Percentiles rank a stretch among this genome's conserved stretches.
These are phyloP conservation scores for Chrysanthemum makinoi DNA, from an alignment of 129 eudicot species.

Conservation along the genomic window DNA sequence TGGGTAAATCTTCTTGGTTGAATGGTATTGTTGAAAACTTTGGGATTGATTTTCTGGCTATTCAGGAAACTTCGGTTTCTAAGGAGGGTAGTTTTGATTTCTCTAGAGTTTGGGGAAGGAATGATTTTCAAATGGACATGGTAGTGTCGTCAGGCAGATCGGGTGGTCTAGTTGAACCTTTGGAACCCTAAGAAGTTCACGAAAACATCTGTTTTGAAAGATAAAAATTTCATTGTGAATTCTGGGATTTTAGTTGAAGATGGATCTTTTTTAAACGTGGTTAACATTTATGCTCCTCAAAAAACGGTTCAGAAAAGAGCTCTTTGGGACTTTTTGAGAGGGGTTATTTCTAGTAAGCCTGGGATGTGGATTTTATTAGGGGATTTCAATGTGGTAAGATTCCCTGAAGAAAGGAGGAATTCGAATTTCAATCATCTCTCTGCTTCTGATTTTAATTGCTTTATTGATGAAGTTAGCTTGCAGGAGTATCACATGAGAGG, in stretches of 20 bases:
- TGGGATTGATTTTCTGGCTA: not conserved
- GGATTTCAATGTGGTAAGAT: not conserved
- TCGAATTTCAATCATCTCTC: not conserved
- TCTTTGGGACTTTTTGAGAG: not conserved
- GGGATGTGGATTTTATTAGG: not conserved
- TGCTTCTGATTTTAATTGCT: not conserved
- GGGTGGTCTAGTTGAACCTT: not conserved
- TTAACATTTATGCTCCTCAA: not conserved
- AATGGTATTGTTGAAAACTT: not conserved
- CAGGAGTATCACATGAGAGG: not conserved
- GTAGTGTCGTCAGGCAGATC: slow-evolving; percentile 1
- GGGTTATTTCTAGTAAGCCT: not conserved
- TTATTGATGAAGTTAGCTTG: not conserved
- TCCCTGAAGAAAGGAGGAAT: not conserved
- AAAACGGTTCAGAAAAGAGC: not conserved
- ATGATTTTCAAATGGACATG: not conserved
- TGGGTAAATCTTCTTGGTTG: not conserved
- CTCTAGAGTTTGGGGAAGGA: not conserved
- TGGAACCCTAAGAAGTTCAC: not conserved
- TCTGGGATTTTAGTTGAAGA: not conserved
- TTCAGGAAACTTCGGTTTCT: not conserved
- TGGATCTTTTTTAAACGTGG: not conserved
- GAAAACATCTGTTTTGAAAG: not conserved
- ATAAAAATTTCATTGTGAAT: not conserved
- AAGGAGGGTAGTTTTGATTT: not conserved